These are phyloP conservation scores for Phytopythium oedochilum DNA, from an alignment of 352 stramenopile genomes.

Conservation along the genomic window DNA sequence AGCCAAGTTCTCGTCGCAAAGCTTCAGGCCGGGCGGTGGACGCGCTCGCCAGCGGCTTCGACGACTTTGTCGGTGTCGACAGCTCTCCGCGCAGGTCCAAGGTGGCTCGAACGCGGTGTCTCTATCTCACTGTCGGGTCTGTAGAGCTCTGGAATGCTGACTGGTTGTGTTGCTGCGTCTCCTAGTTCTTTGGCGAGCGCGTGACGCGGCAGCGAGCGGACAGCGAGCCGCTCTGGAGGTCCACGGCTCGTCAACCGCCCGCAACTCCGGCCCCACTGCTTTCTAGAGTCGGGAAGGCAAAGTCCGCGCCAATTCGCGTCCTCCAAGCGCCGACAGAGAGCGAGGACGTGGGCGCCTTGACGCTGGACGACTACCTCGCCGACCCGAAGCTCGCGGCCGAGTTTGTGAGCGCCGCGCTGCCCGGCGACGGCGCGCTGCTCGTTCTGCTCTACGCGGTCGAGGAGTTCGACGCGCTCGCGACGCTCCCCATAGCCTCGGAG, in stretches of 20 bases:
- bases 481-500: slow-evolving; percentile 10
- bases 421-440: slow-evolving; percentile 27
- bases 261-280: neutral
- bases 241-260: neutral
- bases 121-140: neutral
- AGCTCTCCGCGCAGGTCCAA: neutral
- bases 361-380: slow-evolving; percentile 31
- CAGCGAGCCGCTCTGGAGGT: neutral
- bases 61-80: slow-evolving; percentile 17
- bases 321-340: neutral
- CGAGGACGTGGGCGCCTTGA: slow-evolving; percentile 4
- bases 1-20: slow-evolving; percentile 13
- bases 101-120: neutral
- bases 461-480: slow-evolving; percentile 36
- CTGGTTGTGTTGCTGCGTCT: too few relatives aligned
- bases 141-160: too few relatives aligned
- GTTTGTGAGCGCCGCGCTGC: slow-evolving; percentile 30
- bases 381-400: slow-evolving; percentile 41
- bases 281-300: neutral
- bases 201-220: neutral
- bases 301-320: neutral
- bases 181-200: slow-evolving; percentile 1
- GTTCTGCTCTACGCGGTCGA: slow-evolving; percentile 36
- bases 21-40: neutral
- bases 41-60: slow-evolving; percentile 15